Base-by-base conservation (phyloP, 164 flowering plant species). In the Magnolia kwangsiensis region DNA sequence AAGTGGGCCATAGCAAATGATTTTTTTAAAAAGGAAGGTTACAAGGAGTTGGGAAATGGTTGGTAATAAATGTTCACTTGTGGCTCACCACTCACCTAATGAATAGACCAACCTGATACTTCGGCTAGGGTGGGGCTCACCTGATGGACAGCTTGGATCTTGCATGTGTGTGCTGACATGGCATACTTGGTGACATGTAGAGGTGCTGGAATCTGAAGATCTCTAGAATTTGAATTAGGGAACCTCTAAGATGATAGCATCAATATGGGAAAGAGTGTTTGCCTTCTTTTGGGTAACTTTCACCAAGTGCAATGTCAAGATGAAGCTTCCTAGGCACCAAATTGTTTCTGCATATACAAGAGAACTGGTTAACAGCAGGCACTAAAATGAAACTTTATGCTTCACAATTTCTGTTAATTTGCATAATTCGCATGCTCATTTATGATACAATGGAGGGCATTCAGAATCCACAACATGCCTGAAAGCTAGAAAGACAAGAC, bases 401-500 rank as follows among this genome's bases (percentile, higher is more conserved):
- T 66, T 3, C 69, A 21, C 29, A 24, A 9, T 24, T 66, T 66
- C 29, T 66, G 69, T 63, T 8, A 63, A 63, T 63, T 63, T 18
- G 65, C 65, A 63, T 9, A 9, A 63, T 9, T 18, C n/a, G 65
- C 23, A 63, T 61, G 64, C 20, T 18, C 64, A 59, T 61, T 61
- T 19, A 61, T 63, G 23, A n/a, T 63, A 63, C 23, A 16, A n/a
- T 16, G 23, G n/a, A 18, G 19, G 23, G 65, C 5, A 63, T 21
- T 21, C 19, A 13, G 69, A 21, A 10, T 66, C 13, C 10, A 19
- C 2, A 50, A 63, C 75, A 67, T 75, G 88, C 99, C 98, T 90
- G 86, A 96, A 91, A 70, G 99, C 98, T 78, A 96, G 82, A 85
- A 93, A 96, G 20, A 96, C 99, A 78, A 96, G 95, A 80, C 99